Conservation (phyloP, 805 yeast species). For the Starmera quercuum region DNA sequence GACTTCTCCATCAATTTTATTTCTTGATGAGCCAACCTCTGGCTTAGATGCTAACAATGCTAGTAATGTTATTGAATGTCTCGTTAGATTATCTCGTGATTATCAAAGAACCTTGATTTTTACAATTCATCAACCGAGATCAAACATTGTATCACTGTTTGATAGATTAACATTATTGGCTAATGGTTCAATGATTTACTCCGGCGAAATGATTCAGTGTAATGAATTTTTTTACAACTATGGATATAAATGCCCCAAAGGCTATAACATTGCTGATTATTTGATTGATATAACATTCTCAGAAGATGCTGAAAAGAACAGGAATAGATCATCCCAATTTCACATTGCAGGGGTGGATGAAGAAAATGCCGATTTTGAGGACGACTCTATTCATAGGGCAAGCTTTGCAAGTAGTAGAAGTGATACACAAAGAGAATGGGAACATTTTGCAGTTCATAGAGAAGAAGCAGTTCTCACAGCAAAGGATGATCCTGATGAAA, state of each 20-base stretch:
- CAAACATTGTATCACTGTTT: conserved; percentile 88
- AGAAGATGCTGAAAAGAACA: conserved; percentile 9
- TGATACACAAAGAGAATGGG: conserved; percentile 77
- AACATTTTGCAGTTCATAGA: conserved; percentile 73
- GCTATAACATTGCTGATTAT: conserved; percentile 91
- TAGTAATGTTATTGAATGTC: conserved; percentile 77
- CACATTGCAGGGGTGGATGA: conserved; percentile 20
- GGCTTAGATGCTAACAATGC: conserved; percentile 95
- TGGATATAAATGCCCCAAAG: conserved; percentile 80
- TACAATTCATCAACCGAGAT: conserved; percentile 95
- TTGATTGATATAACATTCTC: conserved; percentile 85
- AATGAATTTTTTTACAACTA: conserved; percentile 64
- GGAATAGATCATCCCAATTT: conserved; percentile 4
- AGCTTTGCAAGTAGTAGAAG: conserved; percentile 23
- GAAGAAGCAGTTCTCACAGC: conserved; percentile 40
- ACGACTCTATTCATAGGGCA: conserved; percentile 23
- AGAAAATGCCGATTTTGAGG: conserved; percentile 20
- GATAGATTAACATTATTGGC: conserved; percentile 77
- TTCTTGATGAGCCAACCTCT: conserved; percentile 90
- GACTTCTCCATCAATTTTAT: conserved; percentile 76
- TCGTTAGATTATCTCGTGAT: conserved; percentile 71
- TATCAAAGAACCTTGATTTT: conserved; percentile 84
- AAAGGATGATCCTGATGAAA: conserved; percentile 8
- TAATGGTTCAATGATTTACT: conserved; percentile 78
- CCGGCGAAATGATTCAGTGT: conserved; percentile 76